phyloP scores from a whole-genome alignment of 2,329 filamentous ascomycete species.

The Sclerotinia subarctica region DNA sequence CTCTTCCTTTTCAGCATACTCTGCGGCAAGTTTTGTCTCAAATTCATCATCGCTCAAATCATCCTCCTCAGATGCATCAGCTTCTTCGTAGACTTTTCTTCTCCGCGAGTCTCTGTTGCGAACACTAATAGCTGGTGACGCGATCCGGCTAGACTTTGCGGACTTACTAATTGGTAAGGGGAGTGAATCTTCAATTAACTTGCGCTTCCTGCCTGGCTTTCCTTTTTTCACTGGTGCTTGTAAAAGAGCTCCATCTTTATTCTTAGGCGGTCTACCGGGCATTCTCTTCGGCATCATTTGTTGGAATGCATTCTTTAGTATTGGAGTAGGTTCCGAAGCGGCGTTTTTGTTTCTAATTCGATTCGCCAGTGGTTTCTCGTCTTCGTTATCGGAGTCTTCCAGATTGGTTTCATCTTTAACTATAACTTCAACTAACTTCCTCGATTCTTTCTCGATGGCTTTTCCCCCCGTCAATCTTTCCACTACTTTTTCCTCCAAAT shows the following conservation, averaged over 20 bases:
- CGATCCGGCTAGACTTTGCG: conserved; percentile 68
- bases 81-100: conserved; percentile 48
- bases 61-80: conserved; percentile 59
- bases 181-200: conserved; percentile 42
- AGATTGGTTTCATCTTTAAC: conserved; percentile 20
- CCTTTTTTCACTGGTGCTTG: background rate
- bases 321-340: conserved; percentile 19
- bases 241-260: background rate
- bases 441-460: conserved; percentile 42
- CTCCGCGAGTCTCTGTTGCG: conserved; percentile 44
- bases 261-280: conserved; percentile 14
- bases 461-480: conserved; percentile 57
- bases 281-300: conserved; percentile 40
- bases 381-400: conserved; percentile 35
- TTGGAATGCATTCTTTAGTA: conserved; percentile 46
- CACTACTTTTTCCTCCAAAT: conserved; percentile 75
- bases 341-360: conserved; percentile 28
- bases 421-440: conserved; percentile 21
- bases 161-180: conserved; percentile 60
- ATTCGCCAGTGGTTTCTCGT: conserved; percentile 33
- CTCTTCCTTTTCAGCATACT: conserved; percentile 48
- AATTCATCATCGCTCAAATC: conserved; percentile 78
- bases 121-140: conserved; percentile 59
- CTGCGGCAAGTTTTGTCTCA: conserved; percentile 70
- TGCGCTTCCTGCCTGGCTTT: conserved; percentile 55